Evolutionary conservation across 78 protist genomes (phyloP).

Genomic region (Acrasis kona): DNA sequence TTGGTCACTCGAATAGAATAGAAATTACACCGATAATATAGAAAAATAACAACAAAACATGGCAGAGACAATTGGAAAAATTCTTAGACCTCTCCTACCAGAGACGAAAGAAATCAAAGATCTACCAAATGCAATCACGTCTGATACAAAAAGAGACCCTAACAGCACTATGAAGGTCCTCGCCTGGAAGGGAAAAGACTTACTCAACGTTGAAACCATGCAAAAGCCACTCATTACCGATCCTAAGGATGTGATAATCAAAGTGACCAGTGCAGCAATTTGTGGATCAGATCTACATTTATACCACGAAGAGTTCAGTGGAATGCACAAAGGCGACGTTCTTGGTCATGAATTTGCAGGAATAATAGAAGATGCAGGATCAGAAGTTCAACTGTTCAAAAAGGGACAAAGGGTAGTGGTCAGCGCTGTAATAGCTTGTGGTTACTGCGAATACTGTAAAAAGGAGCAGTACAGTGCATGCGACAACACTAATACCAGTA

Average conservation of each 20-base stretch:
- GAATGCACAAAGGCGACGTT: conserved; percentile 23
- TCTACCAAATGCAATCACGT: too few relatives aligned
- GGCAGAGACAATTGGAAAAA: too few relatives aligned
- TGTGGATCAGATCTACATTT: conserved; percentile 35
- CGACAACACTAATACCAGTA: conserved; percentile 15
- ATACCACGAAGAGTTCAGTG: neutral
- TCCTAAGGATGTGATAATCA: neutral
- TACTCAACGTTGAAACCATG: neutral
- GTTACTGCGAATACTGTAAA: conserved; percentile 6
- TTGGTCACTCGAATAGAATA: too few relatives aligned
- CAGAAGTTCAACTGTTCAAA: too few relatives aligned
- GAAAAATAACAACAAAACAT: too few relatives aligned
- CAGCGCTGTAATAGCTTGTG: too few relatives aligned
- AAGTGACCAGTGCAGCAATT: conserved; percentile 11
- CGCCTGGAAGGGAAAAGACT: conserved; percentile 3
- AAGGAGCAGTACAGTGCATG: conserved; percentile 9
- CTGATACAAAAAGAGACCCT: too few relatives aligned
- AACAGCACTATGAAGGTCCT: conserved; percentile 13
- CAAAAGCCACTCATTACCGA: conserved; percentile 2
- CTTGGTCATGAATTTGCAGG: conserved; percentile 30
- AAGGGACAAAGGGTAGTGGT: too few relatives aligned
- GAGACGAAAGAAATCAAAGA: too few relatives aligned
- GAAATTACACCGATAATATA: too few relatives aligned
- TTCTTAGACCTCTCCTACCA: too few relatives aligned
- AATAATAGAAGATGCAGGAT: too few relatives aligned